phyloP scores from a whole-genome alignment of 805 yeast genomes.

The Ogataea methanolica region DNA sequence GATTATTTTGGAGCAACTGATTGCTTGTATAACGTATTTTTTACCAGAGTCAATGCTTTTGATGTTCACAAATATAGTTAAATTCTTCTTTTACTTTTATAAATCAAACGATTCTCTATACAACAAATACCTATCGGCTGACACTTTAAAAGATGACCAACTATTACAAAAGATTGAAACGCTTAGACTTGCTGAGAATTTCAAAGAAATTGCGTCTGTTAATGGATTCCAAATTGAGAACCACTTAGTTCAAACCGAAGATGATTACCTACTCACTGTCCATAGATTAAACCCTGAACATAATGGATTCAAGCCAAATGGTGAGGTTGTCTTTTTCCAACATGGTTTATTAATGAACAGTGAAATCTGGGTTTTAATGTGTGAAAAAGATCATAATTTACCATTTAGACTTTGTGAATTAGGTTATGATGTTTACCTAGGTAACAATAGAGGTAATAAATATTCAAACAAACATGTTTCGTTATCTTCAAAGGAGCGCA shows the following conservation, averaged over 20 bases:
- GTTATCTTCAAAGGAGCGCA: constrained; percentile 33
- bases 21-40: constrained; percentile 21
- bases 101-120: constrained; percentile 19
- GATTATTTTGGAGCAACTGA: constrained; percentile 24
- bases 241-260: constrained; percentile 72
- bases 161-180: constrained; percentile 21
- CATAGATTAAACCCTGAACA: constrained; percentile 54
- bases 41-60: constrained; percentile 23
- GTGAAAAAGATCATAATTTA: constrained; percentile 39
- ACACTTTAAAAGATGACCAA: constrained; percentile 11
- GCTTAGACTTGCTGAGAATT: constrained; percentile 44
- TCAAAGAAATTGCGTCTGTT: constrained; percentile 60
- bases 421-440: constrained; percentile 94
- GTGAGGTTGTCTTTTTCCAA: constrained; percentile 72
- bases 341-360: constrained; percentile 90
- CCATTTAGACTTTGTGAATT: constrained; percentile 74
- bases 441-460: constrained; percentile 90
- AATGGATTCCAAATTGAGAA: constrained; percentile 73
- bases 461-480: constrained; percentile 74
- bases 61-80: constrained; percentile 19
- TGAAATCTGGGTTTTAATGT: constrained; percentile 58
- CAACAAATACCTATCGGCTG: constrained; percentile 17
- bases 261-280: constrained; percentile 68
- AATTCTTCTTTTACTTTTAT: constrained; percentile 16
- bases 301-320: constrained; percentile 29